Conservation (phyloP, 2,329 filamentous ascomycete species). For the Trichophyton mentagrophytes region DNA sequence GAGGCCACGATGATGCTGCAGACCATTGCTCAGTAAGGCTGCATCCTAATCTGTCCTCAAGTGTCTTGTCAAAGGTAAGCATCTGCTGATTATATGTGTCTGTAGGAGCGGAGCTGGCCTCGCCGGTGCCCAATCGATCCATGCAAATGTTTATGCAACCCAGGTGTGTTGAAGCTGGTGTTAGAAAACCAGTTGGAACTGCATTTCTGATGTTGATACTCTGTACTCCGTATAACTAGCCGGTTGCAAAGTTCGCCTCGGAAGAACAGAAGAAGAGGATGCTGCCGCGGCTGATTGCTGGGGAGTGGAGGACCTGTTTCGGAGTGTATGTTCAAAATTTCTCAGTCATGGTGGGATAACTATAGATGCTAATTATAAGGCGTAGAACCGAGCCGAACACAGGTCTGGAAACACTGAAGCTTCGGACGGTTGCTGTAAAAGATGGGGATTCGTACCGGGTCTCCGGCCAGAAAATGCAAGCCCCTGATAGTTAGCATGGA, state of each 20-base stretch:
- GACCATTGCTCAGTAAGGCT: slow-evolving; percentile 54
- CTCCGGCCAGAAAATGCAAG: slow-evolving; percentile 60
- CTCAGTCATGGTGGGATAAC: slow-evolving; percentile 10
- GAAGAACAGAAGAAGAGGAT: slow-evolving; percentile 49
- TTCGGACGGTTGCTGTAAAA: slow-evolving; percentile 52
- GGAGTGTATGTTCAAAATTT: slow-evolving; percentile 42
- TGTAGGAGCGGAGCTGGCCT: slow-evolving; percentile 57
- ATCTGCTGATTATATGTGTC: no score
- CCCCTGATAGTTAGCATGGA: background rate
- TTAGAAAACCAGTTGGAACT: background rate
- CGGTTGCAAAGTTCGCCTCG: slow-evolving; percentile 59
- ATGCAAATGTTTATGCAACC: slow-evolving; percentile 46
- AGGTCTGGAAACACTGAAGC: slow-evolving; percentile 61
- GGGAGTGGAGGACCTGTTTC: slow-evolving; percentile 62
- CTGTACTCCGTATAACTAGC: slow-evolving; percentile 18
- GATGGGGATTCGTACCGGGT: slow-evolving; percentile 52
- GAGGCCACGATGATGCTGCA: slow-evolving; percentile 84
- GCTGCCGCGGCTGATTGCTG: slow-evolving; percentile 58
- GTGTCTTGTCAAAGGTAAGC: background rate
- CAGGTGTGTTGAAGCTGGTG: slow-evolving; percentile 38
- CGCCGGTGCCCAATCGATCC: slow-evolving; percentile 49
- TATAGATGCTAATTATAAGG: slow-evolving; percentile 54
- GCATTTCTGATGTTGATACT: background rate
- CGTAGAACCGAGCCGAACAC: slow-evolving; percentile 60
- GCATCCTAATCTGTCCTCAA: background rate